Base-by-base conservation (phyloP, 768 basidiomycete genomes). In the Tremella mesenterica region DNA sequence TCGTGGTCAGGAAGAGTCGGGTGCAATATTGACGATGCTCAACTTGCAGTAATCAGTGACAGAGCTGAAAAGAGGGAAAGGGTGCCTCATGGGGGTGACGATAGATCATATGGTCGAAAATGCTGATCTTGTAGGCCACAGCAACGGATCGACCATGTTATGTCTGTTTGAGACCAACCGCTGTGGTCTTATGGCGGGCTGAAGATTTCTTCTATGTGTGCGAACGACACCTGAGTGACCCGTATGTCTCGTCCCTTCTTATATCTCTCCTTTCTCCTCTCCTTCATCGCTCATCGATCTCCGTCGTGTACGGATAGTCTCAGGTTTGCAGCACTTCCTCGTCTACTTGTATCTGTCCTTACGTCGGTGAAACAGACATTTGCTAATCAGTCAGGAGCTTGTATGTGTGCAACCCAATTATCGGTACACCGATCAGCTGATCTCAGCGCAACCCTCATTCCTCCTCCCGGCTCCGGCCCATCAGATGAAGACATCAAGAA, bases 181-280 rank as follows among this genome's bases (percentile, higher is more conserved):
- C 80, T 18, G 86, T 81, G 12, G 90, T 92, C 27, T 81, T 95
- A 20, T 75, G 84, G 57, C 82, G 86, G 66, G 83, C 85, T 8
- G 76, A 80, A 10, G 92, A 95, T 73, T 95, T 91, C 69, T 52
- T 96, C 28, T 95, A 93, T 71, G 79, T 82, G 0, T 96, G 92
- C 67, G 79, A 81, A 1, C 72, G 74, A n/a, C 92, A 96, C 75
- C 80, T 95, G 51, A 75, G 77, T 5, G 91, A 96, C 70, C 74
- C 76, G 25, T 87, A 82, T 20, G 93, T 95, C n/a, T n/a, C n/a
- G n/a, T n/a, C n/a, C n/a, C n/a, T n/a, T n/a, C n/a, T n/a, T n/a
- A n/a, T n/a, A n/a, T n/a, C n/a, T 25, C 44, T 20, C 29, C 26
- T 26, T 39, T 18, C 38, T 12, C n/a, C 9, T 26, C 6, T 25